Conservation (phyloP, 352 stramenopile genomes). For the Phytopythium sindhum region DNA sequence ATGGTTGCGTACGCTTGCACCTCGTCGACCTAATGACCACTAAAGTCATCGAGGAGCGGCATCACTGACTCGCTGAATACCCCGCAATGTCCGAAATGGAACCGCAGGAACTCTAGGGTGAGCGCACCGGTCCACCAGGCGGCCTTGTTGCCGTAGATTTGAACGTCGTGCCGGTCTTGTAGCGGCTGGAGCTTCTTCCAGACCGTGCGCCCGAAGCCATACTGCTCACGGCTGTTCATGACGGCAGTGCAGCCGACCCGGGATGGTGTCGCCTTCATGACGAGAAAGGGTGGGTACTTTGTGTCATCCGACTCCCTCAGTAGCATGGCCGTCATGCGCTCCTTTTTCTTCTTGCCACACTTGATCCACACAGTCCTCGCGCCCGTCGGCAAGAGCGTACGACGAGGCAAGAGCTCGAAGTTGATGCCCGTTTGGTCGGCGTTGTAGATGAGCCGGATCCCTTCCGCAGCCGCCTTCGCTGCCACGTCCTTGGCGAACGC, state of each 20-base stretch:
- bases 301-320: constrained; percentile 18
- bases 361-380: constrained; percentile 25
- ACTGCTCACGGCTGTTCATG: constrained; percentile 12
- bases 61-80: constrained; percentile 15
- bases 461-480: not conserved
- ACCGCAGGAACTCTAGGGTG: constrained; percentile 21
- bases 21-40: constrained; percentile 9
- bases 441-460: constrained; percentile 17
- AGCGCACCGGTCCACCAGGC: constrained; percentile 25
- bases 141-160: constrained; percentile 19
- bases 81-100: constrained; percentile 21
- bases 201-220: constrained; percentile 13
- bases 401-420: constrained; percentile 27
- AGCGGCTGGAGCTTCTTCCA: not conserved
- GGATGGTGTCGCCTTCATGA: constrained; percentile 19
- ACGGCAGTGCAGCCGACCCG: constrained; percentile 1
- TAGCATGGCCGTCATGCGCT: constrained; percentile 28
- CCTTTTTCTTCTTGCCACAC: constrained; percentile 14
- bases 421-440: constrained; percentile 21
- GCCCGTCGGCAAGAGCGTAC: constrained; percentile 11
- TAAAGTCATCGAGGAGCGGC: constrained; percentile 24
- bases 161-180: not conserved
- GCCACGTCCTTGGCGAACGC: constrained; percentile 10
- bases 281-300: constrained; percentile 24
- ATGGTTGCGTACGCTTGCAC: constrained; percentile 4